Evolutionary conservation across 1,284 basidiomycete species (phyloP).

Genomic region (Ganoderma lucidum): DNA sequence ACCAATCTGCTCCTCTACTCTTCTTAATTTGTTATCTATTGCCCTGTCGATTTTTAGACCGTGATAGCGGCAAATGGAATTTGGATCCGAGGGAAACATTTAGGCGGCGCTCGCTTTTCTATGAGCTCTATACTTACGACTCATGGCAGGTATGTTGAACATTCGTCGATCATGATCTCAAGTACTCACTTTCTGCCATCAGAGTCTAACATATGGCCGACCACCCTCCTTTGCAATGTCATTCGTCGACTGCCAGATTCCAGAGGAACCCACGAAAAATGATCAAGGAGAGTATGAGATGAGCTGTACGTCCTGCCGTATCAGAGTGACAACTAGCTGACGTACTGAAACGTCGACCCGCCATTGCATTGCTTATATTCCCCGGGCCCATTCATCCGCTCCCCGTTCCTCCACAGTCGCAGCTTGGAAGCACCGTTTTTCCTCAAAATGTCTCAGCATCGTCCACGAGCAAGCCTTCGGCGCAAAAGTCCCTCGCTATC

Average conservation of each 20-base stretch:
- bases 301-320: constrained; percentile 59
- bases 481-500: constrained; percentile 65
- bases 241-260: constrained; percentile 68
- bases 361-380: too few relatives aligned
- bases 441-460: constrained; percentile 64
- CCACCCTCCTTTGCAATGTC: constrained; percentile 68
- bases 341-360: too few relatives aligned
- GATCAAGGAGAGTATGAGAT: constrained; percentile 66
- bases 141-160: constrained; percentile 66
- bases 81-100: constrained; percentile 64
- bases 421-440: constrained; percentile 72
- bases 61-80: constrained; percentile 76
- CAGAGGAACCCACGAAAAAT: constrained; percentile 57
- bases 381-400: neutral
- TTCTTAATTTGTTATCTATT: constrained; percentile 7
- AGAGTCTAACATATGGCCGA: constrained; percentile 77
- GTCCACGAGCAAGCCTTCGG: constrained; percentile 75
- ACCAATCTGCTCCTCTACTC: constrained; percentile 11
- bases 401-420: constrained; percentile 47
- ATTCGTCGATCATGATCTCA: neutral
- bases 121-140: constrained; percentile 72
- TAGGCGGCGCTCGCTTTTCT: constrained; percentile 66
- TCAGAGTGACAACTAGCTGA: neutral
- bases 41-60: constrained; percentile 49
- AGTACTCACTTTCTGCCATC: constrained; percentile 16